Evolutionary conservation across 768 basidiomycete species (phyloP).

Genomic region (Lactifluus piperatus): DNA sequence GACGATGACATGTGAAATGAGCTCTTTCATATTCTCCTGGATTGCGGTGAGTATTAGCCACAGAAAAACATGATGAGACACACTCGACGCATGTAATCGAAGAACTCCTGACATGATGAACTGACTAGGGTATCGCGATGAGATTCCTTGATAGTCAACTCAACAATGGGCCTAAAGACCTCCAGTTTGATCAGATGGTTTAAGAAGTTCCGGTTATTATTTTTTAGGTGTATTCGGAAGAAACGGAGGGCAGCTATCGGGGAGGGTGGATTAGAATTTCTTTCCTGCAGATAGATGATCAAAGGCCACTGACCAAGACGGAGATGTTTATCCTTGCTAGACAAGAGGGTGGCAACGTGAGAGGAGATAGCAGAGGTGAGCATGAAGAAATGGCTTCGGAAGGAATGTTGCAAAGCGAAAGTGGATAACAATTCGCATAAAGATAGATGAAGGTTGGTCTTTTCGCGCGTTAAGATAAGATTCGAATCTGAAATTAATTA

Average conservation of each 20-base stretch:
- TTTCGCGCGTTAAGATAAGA: slow-evolving; percentile 57
- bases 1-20: slow-evolving; percentile 79
- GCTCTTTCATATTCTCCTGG: slow-evolving; percentile 81
- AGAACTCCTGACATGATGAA: slow-evolving; percentile 93
- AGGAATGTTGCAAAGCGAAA: slow-evolving; percentile 82
- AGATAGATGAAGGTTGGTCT: slow-evolving; percentile 77
- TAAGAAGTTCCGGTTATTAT: slow-evolving; percentile 70
- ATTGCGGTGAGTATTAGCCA: slow-evolving; percentile 1
- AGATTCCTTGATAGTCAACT: slow-evolving; percentile 76
- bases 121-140: slow-evolving; percentile 85
- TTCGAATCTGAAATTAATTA: slow-evolving; percentile 35
- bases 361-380: slow-evolving; percentile 70
- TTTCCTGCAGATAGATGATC: slow-evolving; percentile 14
- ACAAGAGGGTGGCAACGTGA: slow-evolving; percentile 69
- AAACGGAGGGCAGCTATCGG: slow-evolving; percentile 79
- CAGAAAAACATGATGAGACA: slow-evolving; percentile 22
- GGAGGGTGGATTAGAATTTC: not conserved
- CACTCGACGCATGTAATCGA: slow-evolving; percentile 85
- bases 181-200: slow-evolving; percentile 78
- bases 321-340: slow-evolving; percentile 82
- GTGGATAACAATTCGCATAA: slow-evolving; percentile 87
- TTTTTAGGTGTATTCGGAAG: slow-evolving; percentile 77
- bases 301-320: slow-evolving; percentile 63
- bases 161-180: slow-evolving; percentile 72
- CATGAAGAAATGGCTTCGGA: slow-evolving; percentile 86